Evolutionary conservation across 2,329 filamentous ascomycete genomes (phyloP).

Genomic region (Sclerotinia nivalis): DNA sequence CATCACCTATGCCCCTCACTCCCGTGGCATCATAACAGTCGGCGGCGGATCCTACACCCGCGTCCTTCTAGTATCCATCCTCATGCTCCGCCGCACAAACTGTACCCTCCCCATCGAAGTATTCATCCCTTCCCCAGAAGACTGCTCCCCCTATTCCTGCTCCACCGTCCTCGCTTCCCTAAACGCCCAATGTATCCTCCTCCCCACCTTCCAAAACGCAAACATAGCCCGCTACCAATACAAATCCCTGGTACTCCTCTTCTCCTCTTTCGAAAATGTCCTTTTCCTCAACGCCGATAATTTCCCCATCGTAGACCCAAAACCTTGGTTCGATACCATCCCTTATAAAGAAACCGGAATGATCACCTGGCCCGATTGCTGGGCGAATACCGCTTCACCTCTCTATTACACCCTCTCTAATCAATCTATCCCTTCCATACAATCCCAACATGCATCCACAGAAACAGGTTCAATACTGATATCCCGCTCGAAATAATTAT

Average conservation of each 20-base stretch:
- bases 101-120: slow-evolving; percentile 45
- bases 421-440: background rate
- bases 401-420: slow-evolving; percentile 45
- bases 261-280: slow-evolving; percentile 51
- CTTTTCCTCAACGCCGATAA: slow-evolving; percentile 52
- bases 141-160: slow-evolving; percentile 45
- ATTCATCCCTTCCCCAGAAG: slow-evolving; percentile 43
- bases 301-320: slow-evolving; percentile 47
- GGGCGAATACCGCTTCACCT: slow-evolving; percentile 44
- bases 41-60: slow-evolving; percentile 43
- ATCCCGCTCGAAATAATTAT: background rate
- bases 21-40: slow-evolving; percentile 47
- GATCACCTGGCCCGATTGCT: slow-evolving; percentile 52
- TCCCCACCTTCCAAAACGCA: slow-evolving; percentile 40
- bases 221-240: slow-evolving; percentile 49
- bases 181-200: slow-evolving; percentile 45
- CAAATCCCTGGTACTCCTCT: slow-evolving; percentile 51
- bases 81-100: slow-evolving; percentile 46
- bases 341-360: slow-evolving; percentile 47
- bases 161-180: slow-evolving; percentile 42
- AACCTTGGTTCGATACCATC: slow-evolving; percentile 45
- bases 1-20: slow-evolving; percentile 16
- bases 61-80: slow-evolving; percentile 44
- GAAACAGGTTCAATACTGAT: slow-evolving; percentile 23
- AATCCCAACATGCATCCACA: slow-evolving; percentile 19